These are phyloP conservation scores for Cadophora sp. DNA, from an alignment of 2,329 filamentous ascomycete species.

Conservation along the genomic window DNA sequence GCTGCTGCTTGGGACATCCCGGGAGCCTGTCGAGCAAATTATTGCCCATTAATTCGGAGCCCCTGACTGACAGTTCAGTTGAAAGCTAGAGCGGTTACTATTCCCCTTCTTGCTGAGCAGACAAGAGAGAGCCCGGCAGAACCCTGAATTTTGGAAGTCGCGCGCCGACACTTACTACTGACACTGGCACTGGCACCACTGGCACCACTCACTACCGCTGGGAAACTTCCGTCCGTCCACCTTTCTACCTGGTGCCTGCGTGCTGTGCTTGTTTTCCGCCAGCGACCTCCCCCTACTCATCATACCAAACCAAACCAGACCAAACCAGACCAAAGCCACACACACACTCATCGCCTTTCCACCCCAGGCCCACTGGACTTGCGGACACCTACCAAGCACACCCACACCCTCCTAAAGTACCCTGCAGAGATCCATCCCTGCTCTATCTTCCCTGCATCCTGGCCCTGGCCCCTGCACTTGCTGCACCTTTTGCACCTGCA, in stretches of 20 bases:
- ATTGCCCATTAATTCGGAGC: background rate
- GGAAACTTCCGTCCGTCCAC: background rate
- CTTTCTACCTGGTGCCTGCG: background rate
- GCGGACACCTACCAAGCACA: background rate
- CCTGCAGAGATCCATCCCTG: too few species aligned
- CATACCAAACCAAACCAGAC: background rate
- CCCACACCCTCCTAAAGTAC: background rate
- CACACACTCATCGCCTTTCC: background rate
- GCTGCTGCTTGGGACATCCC: background rate
- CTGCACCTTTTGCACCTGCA: background rate
- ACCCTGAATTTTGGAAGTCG: slow-evolving; percentile 5
- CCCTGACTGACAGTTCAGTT: slow-evolving; percentile 4
- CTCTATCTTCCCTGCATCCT: background rate
- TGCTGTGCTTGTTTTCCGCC: background rate
- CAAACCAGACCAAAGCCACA: background rate
- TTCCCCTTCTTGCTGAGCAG: background rate
- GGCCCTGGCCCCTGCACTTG: background rate
- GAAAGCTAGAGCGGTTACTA: slow-evolving; percentile 5
- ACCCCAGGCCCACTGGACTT: background rate
- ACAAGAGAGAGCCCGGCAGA: background rate
- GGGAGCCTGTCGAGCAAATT: background rate
- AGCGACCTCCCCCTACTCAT: background rate
- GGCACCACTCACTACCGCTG: background rate
- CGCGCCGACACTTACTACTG: background rate
- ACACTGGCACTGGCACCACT: too few species aligned